These are phyloP conservation scores for Argentina anserina DNA, from an alignment of 306 rosid species.

Conservation along the genomic window DNA sequence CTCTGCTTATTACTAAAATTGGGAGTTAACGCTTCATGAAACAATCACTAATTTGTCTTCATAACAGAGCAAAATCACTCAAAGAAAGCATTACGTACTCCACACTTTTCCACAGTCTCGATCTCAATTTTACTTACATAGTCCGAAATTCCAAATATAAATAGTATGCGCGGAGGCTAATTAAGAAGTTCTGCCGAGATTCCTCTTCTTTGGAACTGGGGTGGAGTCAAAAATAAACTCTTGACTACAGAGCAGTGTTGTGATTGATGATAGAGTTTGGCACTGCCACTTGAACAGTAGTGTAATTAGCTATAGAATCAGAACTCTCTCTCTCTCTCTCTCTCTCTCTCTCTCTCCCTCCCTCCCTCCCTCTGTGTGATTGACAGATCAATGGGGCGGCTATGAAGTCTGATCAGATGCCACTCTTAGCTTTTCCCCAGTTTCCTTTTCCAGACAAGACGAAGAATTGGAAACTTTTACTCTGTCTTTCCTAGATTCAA, in stretches of 20 bases:
- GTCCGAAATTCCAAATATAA: background rate
- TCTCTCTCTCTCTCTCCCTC: background rate
- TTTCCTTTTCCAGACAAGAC: slow-evolving; percentile 17
- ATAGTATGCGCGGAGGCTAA: background rate
- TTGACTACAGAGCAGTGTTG: slow-evolving; percentile 6
- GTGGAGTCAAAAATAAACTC: slow-evolving; percentile 2
- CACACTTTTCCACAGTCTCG: background rate
- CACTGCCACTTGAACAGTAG: slow-evolving; percentile 11
- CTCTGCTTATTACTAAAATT: too few relatives aligned
- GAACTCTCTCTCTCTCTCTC: background rate
- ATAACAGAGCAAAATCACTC: background rate
- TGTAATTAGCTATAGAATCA: background rate
- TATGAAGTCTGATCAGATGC: slow-evolving; percentile 13
- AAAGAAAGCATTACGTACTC: background rate
- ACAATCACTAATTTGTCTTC: background rate
- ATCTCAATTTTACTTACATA: too few relatives aligned
- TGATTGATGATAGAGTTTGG: background rate
- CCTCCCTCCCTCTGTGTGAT: background rate
- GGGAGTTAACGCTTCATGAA: too few relatives aligned
- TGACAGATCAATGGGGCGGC: slow-evolving; percentile 20
- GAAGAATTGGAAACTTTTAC: slow-evolving; percentile 10
- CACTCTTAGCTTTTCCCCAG: slow-evolving; percentile 4
- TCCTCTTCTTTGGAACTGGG: background rate
- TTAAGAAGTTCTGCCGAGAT: too few relatives aligned
- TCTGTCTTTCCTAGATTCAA: slow-evolving; percentile 11